Evolutionary conservation across 495 filamentous ascomycete genomes (phyloP).

Genomic region (Tuber indicum): DNA sequence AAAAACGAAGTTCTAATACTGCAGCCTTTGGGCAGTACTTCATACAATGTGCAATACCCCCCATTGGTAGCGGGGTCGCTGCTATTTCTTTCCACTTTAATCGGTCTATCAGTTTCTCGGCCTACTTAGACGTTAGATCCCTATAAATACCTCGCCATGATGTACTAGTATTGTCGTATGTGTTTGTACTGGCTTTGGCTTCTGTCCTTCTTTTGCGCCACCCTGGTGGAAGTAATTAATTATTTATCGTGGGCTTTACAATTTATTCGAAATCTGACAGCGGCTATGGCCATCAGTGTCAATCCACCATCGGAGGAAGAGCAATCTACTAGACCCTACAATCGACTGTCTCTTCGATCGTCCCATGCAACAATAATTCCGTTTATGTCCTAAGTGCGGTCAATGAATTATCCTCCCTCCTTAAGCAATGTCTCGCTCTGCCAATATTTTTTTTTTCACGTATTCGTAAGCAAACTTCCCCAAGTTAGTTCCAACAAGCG

Average conservation of each 20-base stretch:
- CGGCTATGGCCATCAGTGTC: neutral
- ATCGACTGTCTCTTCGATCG: neutral
- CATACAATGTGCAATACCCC: neutral
- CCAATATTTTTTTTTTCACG: neutral
- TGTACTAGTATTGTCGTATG: neutral
- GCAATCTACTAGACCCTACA: neutral
- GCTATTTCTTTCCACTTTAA: neutral
- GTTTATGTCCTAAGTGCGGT: neutral
- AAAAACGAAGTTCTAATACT: neutral
- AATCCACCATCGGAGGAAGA: neutral
- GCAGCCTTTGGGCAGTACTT: neutral
- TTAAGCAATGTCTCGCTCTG: neutral
- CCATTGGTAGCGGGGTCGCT: neutral
- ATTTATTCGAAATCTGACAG: neutral
- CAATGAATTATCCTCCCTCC: neutral
- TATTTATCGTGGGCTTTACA: neutral
- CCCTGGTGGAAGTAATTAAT: neutral
- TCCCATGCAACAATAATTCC: neutral
- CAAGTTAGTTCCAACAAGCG: neutral
- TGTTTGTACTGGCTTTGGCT: neutral
- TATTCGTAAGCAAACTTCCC: neutral
- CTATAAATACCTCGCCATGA: neutral
- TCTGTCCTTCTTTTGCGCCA: neutral
- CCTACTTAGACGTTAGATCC: neutral
- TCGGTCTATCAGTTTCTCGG: neutral